Evolutionary conservation across 768 basidiomycete genomes (phyloP), one percentile per base, ranked within the genome.

Genomic region (Hebeloma cylindrosporum): DNA sequence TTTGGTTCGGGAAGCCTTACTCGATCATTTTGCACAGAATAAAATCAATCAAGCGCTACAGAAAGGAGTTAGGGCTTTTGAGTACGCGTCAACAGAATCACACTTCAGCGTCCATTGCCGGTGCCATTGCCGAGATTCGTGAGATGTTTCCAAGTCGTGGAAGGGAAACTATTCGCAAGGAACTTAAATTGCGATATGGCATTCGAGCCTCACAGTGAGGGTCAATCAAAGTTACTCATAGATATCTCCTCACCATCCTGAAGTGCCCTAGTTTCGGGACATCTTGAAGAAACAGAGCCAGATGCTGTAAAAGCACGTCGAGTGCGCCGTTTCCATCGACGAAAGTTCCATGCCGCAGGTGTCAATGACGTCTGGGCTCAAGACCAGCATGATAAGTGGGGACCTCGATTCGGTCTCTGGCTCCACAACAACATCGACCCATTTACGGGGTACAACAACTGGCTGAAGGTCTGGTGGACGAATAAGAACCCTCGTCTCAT

Each of bases 301-400:
- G 43, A 56, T 7, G 38, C 55, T 1, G 58, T 71, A 0, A 10
- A 27, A 1, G 28, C 30, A 14, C 50, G 62, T 0, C 53, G 51
- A 23, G 28, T 33, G 2, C 18, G 47, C 3, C 45, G 51, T 0
- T 62, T 74, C 17, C 55, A 56, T 11, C 56, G 66, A 0, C 50
- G 53, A 3, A 47, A 45, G 0, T 75, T 68, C 38, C 71, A 58
- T 51, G 59, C 68, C 2, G 72, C 74, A 5, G 74, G 74, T 0
- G 61, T 72, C 0, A 74, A 67, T 20, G 68, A 73, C 18, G 30
- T 70, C 0, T 64, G 63, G 59, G 31, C 53, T 0, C 33, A 64
- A 14, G 70, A 77, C 40, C 75, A 77, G 47, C 72, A 78, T 49
- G 70, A 78, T 47, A 78, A 78, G 37, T 75, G 68, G 69, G 35